phyloP scores from a whole-genome alignment of 1,284 basidiomycete genomes.

The Caloboletus inedulis region DNA sequence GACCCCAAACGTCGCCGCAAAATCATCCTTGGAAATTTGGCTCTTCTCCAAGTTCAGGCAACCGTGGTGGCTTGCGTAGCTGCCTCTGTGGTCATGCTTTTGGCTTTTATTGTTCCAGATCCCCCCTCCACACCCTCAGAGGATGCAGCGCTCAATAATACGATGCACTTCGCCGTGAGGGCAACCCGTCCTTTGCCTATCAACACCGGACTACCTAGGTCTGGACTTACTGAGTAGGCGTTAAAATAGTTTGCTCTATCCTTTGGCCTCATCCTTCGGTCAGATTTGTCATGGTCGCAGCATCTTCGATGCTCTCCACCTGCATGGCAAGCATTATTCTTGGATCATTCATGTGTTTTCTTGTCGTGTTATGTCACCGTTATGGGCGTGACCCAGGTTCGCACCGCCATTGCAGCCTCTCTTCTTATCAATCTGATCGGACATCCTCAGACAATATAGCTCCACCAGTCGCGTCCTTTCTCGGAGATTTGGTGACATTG shows the following conservation, averaged over 20 bases:
- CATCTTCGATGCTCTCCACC: conserved; percentile 87
- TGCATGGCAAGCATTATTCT: conserved; percentile 77
- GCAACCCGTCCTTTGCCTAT: conserved; percentile 32
- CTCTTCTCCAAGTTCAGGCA: conserved; percentile 91
- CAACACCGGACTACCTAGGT: conserved; percentile 34
- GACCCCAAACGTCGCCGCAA: conserved; percentile 59
- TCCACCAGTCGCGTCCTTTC: conserved; percentile 87
- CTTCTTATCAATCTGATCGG: background rate
- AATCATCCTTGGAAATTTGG: conserved; percentile 81
- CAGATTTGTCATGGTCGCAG: conserved; percentile 82
- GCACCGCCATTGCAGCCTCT: conserved; percentile 12
- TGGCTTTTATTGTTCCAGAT: conserved; percentile 64
- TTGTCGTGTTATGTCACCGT: conserved; percentile 78
- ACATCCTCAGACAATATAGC: conserved; percentile 81
- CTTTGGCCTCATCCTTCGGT: conserved; percentile 14
- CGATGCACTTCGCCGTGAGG: conserved; percentile 21
- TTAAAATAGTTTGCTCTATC: background rate
- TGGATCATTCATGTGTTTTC: conserved; percentile 89
- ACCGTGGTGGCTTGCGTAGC: conserved; percentile 87
- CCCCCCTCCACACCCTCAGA: conserved; percentile 13
- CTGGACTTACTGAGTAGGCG: conserved; percentile 54
- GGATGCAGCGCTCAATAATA: conserved; percentile 10
- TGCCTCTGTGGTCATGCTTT: conserved; percentile 72
- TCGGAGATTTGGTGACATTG: conserved; percentile 91
- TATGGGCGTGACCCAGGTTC: conserved; percentile 81